These are phyloP conservation scores for Penicillium sp. DNA, from an alignment of 2,329 filamentous ascomycete species.

Conservation along the genomic window DNA sequence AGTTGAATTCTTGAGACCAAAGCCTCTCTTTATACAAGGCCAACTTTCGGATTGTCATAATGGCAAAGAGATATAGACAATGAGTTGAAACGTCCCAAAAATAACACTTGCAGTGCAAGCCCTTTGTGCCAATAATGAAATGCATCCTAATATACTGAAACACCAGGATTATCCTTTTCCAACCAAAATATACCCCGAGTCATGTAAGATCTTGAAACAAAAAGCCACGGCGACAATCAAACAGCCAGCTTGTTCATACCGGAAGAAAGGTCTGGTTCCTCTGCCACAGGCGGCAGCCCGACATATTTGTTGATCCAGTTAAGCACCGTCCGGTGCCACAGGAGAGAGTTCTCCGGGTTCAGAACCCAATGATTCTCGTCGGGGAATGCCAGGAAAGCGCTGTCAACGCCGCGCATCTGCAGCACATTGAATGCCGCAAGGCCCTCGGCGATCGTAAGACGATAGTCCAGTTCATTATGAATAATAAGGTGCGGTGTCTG, in stretches of 20 bases:
- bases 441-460: constrained; percentile 78
- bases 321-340: constrained; percentile 85
- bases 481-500: constrained; percentile 82
- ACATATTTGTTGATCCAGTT: constrained; percentile 64
- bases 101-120: not conserved
- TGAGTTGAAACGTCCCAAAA: constrained; percentile 12
- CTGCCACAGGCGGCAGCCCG: constrained; percentile 46
- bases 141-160: not conserved
- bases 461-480: constrained; percentile 85
- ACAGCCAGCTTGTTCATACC: constrained; percentile 20
- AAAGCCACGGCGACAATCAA: constrained; percentile 1
- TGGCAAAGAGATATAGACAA: constrained; percentile 12
- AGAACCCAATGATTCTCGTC: constrained; percentile 80
- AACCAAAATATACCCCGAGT: constrained; percentile 3
- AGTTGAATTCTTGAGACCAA: not conserved
- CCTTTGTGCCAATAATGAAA: constrained; percentile 1
- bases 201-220: not conserved
- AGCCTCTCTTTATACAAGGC: not conserved
- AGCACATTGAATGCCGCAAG: constrained; percentile 80
- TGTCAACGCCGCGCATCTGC: constrained; percentile 68
- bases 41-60: constrained; percentile 9
- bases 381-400: constrained; percentile 73
- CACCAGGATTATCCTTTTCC: constrained; percentile 2
- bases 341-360: constrained; percentile 82
- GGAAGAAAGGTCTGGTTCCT: constrained; percentile 22